phyloP scores from a whole-genome alignment of 2,329 filamentous ascomycete genomes.

The Myrmaecium sp. region DNA sequence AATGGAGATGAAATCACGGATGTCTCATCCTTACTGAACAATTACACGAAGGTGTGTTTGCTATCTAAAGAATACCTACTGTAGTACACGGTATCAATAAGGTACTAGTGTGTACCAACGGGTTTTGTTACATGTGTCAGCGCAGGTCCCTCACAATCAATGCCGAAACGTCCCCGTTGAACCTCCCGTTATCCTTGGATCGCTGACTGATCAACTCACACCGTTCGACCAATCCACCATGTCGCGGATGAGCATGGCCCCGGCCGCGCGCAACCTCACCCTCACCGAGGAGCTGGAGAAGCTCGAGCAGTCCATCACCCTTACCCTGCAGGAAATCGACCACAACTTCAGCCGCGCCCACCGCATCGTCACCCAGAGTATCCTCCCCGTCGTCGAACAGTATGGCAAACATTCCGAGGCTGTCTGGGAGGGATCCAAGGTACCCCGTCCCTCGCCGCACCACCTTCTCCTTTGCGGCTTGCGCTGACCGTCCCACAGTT shows the following conservation, averaged over 20 bases:
- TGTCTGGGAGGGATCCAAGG: conserved; percentile 95
- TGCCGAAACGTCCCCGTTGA: too few species aligned
- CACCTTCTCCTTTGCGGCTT: not conserved
- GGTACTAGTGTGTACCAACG: too few species aligned
- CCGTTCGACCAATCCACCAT: conserved; percentile 23
- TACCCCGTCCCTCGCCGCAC: conserved; percentile 19
- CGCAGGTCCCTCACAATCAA: too few species aligned
- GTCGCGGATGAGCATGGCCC: conserved; percentile 31
- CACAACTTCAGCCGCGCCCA: conserved; percentile 96
- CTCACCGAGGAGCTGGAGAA: conserved; percentile 91
- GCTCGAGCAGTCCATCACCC: conserved; percentile 88
- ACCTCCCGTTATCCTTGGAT: too few species aligned
- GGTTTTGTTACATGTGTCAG: too few species aligned
- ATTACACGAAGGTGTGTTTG: too few species aligned
- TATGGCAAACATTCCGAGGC: conserved; percentile 86
- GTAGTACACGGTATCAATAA: too few species aligned
- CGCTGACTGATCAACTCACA: too few species aligned
- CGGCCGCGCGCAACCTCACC: conserved; percentile 43
- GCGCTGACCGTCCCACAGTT: conserved; percentile 40
- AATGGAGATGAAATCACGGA: too few species aligned
- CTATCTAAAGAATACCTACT: too few species aligned
- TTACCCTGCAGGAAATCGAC: conserved; percentile 97
- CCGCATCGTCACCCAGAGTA: conserved; percentile 84
- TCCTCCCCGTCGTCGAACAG: conserved; percentile 82
- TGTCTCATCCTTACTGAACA: too few species aligned